Base-by-base conservation (phyloP, 805 yeast genomes). In the Ogataea trehalophila region DNA sequence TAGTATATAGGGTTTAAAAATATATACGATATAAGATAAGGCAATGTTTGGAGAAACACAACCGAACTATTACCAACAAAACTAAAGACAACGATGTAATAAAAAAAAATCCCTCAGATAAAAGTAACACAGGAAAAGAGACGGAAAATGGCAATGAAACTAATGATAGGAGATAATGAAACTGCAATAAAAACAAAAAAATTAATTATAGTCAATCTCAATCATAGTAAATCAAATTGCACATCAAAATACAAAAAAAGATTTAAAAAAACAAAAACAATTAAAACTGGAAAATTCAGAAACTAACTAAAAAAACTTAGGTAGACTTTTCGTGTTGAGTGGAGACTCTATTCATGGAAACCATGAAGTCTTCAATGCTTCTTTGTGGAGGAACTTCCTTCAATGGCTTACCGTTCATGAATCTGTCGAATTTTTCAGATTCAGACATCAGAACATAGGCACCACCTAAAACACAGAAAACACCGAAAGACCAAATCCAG, bases 401-500 rank as follows among this genome's bases (percentile, higher is more conserved):
- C 58, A 69, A 58, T 69, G 83, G 77, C 74, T 79, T 81, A 76
- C 94, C 90, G 78, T 86, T 86, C 83, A 87, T 84, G 70, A 85
- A 71, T 77, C 83, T 80, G 76, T 86, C 95, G 67, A 86, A 86
- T 53, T 81, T 78, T 65, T 80, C 83, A 52, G 92, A 85, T 63
- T 75, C 81, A 56, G 92, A 80, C 96, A 90, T 87, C 71, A 87
- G 69, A 85, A 86, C 91, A 87, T 90, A 90, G 66, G 92, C 87
- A 80, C 96, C 97, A 72, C 96, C 96, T 78, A 89, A 73, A 73
- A 84, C 81, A 80, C 96, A 90, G 92, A 90, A 90, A 74, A 87
- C 85, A 81, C 97, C 97, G 77, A 90, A 85, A 54, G 97, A 89
- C 88, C 87, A 89, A 69, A 90, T 74, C 94, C 94, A 90, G 73